A percentile compares a stretch with the other conserved stretches of the same genome.
These are phyloP conservation scores for Hordeum pubiflorum DNA, from an alignment of 202 grass and related monocot genomes.

Conservation along the genomic window DNA sequence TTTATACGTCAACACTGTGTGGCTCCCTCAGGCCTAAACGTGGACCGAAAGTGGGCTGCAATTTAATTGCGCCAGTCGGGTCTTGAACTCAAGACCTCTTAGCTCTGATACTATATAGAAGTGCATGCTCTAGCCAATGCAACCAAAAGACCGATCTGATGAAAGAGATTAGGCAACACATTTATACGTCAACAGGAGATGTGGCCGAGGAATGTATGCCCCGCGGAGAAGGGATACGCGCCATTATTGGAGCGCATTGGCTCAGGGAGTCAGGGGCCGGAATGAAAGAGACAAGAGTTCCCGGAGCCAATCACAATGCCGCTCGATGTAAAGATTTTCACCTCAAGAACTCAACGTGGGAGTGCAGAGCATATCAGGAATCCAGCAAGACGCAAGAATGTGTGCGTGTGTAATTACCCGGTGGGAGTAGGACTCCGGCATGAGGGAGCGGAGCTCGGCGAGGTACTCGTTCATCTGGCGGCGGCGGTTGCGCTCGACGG, in stretches of 20 bases:
- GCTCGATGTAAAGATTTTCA: not conserved
- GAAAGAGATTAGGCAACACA: too few species aligned
- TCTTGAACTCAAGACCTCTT: too few species aligned
- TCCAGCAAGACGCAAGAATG: not conserved
- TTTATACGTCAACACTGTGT: too few species aligned
- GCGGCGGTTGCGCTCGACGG: slow-evolving; percentile 84
- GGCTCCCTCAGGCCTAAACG: too few species aligned
- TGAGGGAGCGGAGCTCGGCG: slow-evolving; percentile 59
- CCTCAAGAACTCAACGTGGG: not conserved
- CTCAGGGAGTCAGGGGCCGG: not conserved
- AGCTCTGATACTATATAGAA: too few species aligned
- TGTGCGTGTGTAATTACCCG: slow-evolving; percentile 28
- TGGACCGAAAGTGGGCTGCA: too few species aligned
- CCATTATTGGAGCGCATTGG: not conserved
- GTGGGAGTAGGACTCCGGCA: slow-evolving; percentile 78
- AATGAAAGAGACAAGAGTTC: not conserved
- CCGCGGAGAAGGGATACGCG: not conserved
- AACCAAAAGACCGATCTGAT: too few species aligned
- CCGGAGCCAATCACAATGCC: not conserved
- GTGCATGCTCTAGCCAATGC: too few species aligned
- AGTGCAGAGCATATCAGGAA: not conserved
- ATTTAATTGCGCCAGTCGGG: too few species aligned
- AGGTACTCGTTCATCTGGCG: slow-evolving; percentile 94
- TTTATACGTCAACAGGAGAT: too few species aligned
- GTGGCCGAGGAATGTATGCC: slow-evolving; percentile 15